These are phyloP conservation scores for Leccinum boreale DNA, from an alignment of 768 basidiomycete genomes.

Conservation along the genomic window DNA sequence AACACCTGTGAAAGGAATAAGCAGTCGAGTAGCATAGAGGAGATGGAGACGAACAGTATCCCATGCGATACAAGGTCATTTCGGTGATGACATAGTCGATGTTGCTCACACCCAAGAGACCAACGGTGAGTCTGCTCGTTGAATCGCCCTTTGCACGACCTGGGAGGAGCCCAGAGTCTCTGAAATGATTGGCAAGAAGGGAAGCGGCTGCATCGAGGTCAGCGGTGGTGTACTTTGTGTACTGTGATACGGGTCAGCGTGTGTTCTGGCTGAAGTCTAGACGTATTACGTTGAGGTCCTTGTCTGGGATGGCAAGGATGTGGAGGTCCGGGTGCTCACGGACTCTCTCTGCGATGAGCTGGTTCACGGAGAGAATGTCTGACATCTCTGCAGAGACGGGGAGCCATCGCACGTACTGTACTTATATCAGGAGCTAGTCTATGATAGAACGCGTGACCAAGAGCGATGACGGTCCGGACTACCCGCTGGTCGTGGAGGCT, in stretches of 20 bases:
- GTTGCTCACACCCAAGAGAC: constrained; percentile 26
- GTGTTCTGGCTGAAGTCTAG: background rate
- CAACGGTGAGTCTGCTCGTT: constrained; percentile 25
- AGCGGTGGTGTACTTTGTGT: constrained; percentile 23
- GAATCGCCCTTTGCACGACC: constrained; percentile 25
- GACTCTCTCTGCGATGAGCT: constrained; percentile 21
- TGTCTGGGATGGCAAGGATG: constrained; percentile 25
- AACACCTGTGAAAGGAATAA: constrained; percentile 12
- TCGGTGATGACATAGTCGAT: constrained; percentile 26
- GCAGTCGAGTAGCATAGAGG: background rate
- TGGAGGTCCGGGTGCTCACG: constrained; percentile 20
- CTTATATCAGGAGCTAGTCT: no score
- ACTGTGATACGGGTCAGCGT: constrained; percentile 9
- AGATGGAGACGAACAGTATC: constrained; percentile 23
- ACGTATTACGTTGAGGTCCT: constrained; percentile 20
- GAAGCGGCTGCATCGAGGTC: constrained; percentile 27
- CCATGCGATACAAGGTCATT: constrained; percentile 29
- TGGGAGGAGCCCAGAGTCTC: constrained; percentile 13
- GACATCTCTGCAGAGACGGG: constrained; percentile 9
- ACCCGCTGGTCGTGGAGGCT: background rate
- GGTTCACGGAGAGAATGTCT: constrained; percentile 26
- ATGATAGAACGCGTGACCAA: no score
- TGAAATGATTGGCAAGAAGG: constrained; percentile 24
- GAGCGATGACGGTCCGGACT: background rate
- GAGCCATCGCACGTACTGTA: background rate